Evolutionary conservation across 306 rosid species (phyloP), one percentile per base, ranked within the genome.

Genomic region (Begonia fuchsioides): DNA sequence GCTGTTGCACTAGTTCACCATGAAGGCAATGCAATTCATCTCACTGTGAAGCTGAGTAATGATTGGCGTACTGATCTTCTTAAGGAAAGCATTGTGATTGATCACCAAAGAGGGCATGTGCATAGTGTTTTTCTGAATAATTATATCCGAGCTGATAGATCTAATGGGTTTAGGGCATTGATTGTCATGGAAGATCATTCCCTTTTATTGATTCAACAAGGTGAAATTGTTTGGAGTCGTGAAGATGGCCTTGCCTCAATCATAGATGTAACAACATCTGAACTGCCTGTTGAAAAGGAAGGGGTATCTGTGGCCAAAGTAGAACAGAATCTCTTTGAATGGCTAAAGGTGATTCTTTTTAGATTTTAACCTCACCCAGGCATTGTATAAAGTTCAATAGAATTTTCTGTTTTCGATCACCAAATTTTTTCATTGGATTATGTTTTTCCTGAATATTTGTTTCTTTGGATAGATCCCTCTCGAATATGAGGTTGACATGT

Each of bases 201-300:
- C 13, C 87, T 92, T 32, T 51, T 85, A 53, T 66, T 92, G 68
- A 71, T 92, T 40, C 98, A 92, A 64, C 98, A 92, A 73, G 96
- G 96, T 58, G 96, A 57, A 51, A 72, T 79, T 79, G 98, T 92
- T 54, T 92, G 98, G 98, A 69, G 75, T 53, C 77, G 98, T 75
- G 98, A 92, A 64, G 98, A 92, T 65, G 93, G 98, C 64, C 94
- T 92, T 65, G 98, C 98, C 44, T 86, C 98, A 49, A 73, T 92
- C 51, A 76, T 92, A 46, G 90, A 77, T 68, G 96, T 73, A 47
- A 68, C 79, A 56, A 73, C 86, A 9, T 82, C 93, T 39, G 96
- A 92, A 73, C 73, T 92, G 52, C 96, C 96, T 15, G 84, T 92
- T 70, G 87, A 69, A 62, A 92, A 68, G 82, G 66, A 69, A 52